Evolutionary conservation across 805 yeast genomes (phyloP).

Genomic region (Komagataella pseudopastoris): DNA sequence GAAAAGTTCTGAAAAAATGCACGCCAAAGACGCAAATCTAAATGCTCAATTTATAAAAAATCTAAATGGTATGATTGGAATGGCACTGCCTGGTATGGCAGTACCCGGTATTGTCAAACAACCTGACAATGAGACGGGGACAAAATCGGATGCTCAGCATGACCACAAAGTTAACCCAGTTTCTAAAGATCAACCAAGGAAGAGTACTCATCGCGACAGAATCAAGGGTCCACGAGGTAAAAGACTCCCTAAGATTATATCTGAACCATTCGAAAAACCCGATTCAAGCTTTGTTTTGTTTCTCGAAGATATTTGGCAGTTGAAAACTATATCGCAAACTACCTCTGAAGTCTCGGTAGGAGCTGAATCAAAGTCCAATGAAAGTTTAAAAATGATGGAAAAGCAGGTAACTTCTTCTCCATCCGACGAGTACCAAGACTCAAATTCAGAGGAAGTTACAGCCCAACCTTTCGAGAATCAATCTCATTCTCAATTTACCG

Average conservation of each 20-base stretch:
- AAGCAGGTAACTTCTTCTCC: conserved; percentile 9
- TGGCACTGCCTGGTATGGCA: conserved; percentile 38
- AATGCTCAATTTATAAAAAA: conserved; percentile 40
- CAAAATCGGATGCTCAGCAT: conserved; percentile 6
- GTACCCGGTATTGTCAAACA: conserved; percentile 15
- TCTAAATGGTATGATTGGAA: conserved; percentile 42
- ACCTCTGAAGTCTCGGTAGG: neutral
- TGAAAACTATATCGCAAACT: neutral
- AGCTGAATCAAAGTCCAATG: conserved; percentile 2
- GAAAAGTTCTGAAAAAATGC: neutral
- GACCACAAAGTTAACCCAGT: neutral
- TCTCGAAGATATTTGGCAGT: neutral
- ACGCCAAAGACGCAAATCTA: conserved; percentile 2
- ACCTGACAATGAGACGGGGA: conserved; percentile 4
- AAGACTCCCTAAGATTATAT: conserved; percentile 46
- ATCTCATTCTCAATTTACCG: neutral
- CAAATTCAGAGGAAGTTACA: neutral
- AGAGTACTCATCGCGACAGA: conserved; percentile 36
- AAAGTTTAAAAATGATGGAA: conserved; percentile 15
- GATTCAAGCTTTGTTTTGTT: neutral
- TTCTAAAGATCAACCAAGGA: conserved; percentile 16
- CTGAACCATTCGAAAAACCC: conserved; percentile 18
- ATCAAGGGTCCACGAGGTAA: conserved; percentile 61
- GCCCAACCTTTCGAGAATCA: neutral
- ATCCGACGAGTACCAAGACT: neutral